Evolutionary conservation across 805 yeast species (phyloP).

Genomic region (Debaryomyces prosopidis): DNA sequence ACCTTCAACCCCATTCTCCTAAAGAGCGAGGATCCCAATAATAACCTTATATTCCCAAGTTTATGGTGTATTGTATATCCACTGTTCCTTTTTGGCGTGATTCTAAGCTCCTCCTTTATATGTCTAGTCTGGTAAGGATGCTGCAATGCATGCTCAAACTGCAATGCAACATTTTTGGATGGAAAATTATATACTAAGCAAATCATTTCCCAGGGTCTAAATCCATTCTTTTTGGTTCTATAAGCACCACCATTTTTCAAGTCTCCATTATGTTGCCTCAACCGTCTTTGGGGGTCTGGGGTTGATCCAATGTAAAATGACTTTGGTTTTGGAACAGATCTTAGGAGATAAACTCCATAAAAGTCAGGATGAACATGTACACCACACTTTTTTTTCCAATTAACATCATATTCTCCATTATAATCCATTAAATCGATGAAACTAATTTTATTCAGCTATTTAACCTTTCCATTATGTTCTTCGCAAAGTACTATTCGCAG

Average conservation of each 20-base stretch:
- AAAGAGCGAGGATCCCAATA: constrained; percentile 47
- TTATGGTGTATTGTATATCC: constrained; percentile 47
- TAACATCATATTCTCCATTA: no score
- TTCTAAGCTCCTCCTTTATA: constrained; percentile 40
- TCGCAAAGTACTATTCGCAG: no score
- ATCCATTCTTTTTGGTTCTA: constrained; percentile 55
- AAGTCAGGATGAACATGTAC: constrained; percentile 32
- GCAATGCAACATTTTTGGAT: constrained; percentile 65
- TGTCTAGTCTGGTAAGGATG: constrained; percentile 68
- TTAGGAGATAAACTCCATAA: constrained; percentile 72
- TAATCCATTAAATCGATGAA: no score
- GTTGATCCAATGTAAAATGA: constrained; percentile 82
- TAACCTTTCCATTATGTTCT: no score
- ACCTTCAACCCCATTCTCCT: constrained; percentile 45
- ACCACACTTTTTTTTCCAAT: not conserved
- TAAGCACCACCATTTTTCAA: constrained; percentile 66
- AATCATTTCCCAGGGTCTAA: constrained; percentile 75
- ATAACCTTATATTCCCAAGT: constrained; percentile 47
- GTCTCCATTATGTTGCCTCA: constrained; percentile 80
- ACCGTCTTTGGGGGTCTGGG: constrained; percentile 66
- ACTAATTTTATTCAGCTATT: no score
- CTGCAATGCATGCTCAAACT: constrained; percentile 84
- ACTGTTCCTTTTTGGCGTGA: constrained; percentile 35
- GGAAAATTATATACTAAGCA: constrained; percentile 71
- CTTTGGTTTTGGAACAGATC: constrained; percentile 55